Evolutionary conservation across 306 rosid genomes (phyloP), one percentile per base, ranked within the genome.

Genomic region (Biancaea sappan): DNA sequence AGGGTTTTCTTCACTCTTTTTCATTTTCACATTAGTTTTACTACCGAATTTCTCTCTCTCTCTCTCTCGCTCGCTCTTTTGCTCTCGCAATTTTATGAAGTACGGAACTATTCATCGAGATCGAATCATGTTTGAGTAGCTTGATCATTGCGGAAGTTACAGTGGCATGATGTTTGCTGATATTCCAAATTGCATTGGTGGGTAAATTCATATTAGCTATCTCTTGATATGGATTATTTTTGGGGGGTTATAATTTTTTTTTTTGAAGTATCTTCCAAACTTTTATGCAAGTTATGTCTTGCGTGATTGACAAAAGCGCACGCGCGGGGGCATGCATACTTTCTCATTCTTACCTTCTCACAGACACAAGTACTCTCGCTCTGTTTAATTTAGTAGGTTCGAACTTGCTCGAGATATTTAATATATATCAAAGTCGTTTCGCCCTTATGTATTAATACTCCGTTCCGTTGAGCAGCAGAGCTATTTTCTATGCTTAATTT

Each of bases 111-210:
- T 79, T 74, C 76, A 63, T 67, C 77, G 82, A 74, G 79, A 73
- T 71, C 76, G 77, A 79, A 46, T 74, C 28, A 32, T 60, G 46
- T 8, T 32, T n/a, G 44, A 32, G 28, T 32, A 34, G 44, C 24
- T 60, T 60, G 66, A 32, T 32, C 28, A 60, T 34, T 34, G 26
- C 21, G 26, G 44, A 18, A n/a, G 25, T 87, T 81, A 82, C 70
- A 26, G 77, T 86, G 73, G 51, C 73, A 80, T 84, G 73, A 88
- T 89, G 89, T 78, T 83, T 72, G 77, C 88, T 50, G 87, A 72
- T 85, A 74, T 84, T 71, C 78, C 72, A 66, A 84, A 46, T 83
- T 90, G 96, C 86, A 31, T 80, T 73, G 88, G 92, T 91, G 84
- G 83, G 83, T 75, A 78, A 77, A 43, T 73, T 72, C 35, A 63